Base-by-base conservation (phyloP, 108 stramenopile genomes). In the Discostella stelligeroides region DNA sequence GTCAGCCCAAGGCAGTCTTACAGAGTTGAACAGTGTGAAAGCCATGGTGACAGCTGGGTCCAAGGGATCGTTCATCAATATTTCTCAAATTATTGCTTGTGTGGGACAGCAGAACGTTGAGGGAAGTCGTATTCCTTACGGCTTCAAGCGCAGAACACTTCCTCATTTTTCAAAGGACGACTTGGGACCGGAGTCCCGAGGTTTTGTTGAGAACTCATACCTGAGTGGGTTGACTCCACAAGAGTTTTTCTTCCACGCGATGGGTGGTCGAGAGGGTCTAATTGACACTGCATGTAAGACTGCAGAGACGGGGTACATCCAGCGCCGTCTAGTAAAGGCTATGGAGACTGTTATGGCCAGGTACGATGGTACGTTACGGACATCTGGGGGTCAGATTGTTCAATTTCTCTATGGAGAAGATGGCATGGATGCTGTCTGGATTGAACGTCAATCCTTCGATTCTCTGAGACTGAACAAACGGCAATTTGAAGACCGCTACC, bases 221-320 rank as follows among this genome's bases (percentile, higher is more conserved):
- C 85, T 99, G 23, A 84, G 97, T 60, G 99, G 99, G 10, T 76
- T 99, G 41, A 91, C 87, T 48, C 98, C 99, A 5, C 97, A 98
- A 86, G 99, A 99, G 77, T 99, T 99, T 83, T 99, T 97, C 85
- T 99, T 99, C 70, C 99, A 99, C 76, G 98, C 98, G 57, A 99
- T 99, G 99, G 98, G 97, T 76, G 98, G 98, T 29, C 88, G 98
- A 46, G 98, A 97, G 69, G 98, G 99, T 82, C 84, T 97, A 54
- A 99, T 99, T 72, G 99, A 99, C 80, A 99, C 99, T 15, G 99
- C 99, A 7, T 98, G 97, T 71, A 99, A 99, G 82, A 99, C 99
- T 23, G 96, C 99, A 25, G 96, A 98, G 81, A 98, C 98, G 47
- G 99, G 99, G 5, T 99, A 99, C 78, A 97, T 99, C 71, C 99